Base-by-base conservation (phyloP, 257 asterid species). In the Catharanthus roseus region DNA sequence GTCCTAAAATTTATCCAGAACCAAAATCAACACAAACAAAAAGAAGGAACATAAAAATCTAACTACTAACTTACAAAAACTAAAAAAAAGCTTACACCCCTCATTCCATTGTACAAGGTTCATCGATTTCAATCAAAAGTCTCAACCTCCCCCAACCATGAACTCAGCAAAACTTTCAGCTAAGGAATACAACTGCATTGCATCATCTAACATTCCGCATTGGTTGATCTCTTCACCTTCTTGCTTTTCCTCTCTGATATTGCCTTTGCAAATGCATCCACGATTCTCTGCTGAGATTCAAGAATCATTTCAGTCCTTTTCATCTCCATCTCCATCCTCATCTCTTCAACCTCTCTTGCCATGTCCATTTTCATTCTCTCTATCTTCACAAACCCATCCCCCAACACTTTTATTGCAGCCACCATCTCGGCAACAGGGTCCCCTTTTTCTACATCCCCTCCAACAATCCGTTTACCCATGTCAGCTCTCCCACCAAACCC, bases 271-370 rank as follows among this genome's bases (percentile, higher is more conserved):
- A 91, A 86, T 16, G 91, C 86, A 72, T 89, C 97, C 34, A 95
- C 86, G 60, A 91, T 85, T 83, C 84, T 88, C 78, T 86, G 95
- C 86, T 95, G 97, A 0, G 95, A 88, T 64, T 91, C 97, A 1
- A 95, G 87, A 47, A 95, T 86, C 97, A 91, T 91, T 82, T 91
- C 95, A 0, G 99, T 89, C 77, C 93, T 88, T 87, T 91, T 95
- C 92, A 91, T 82, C 83, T 95, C 99, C 97, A 89, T 88, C 75
- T 95, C 97, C 99, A 91, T 89, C 70, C 96, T 73, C 95, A 84
- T 88, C 80, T 86, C 84, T 83, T 93, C 99, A 44, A 89, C 79
- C 74, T 89, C 91, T 74, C 89, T 79, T 29, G 87, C 90, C 85
- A 88, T 86, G 39, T 95, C 99, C 97, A 95, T 95, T 79, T 95